These are phyloP conservation scores for Dovyalis caffra DNA, from an alignment of 345 rosid genomes.

Conservation along the genomic window DNA sequence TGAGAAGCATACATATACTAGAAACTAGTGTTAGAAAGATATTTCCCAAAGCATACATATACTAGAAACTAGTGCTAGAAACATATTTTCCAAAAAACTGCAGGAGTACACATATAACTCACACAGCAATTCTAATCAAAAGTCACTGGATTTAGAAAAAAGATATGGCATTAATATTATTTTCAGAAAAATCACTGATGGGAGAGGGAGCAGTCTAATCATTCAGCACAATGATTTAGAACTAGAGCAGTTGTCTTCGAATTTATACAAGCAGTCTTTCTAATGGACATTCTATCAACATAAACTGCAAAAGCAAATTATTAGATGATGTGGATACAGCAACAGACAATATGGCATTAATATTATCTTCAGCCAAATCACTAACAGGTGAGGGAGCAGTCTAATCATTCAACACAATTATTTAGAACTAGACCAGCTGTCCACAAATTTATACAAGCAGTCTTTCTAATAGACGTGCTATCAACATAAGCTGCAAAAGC, in stretches of 20 bases:
- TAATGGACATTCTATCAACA: not conserved
- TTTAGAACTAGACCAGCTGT: not conserved
- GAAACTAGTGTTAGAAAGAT: conserved; percentile 10
- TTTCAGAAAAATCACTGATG: not conserved
- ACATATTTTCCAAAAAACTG: conserved; percentile 1
- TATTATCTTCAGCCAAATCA: not conserved
- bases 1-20: not conserved
- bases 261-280: not conserved
- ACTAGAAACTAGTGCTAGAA: conserved; percentile 9
- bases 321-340: not conserved
- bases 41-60: conserved; percentile 1
- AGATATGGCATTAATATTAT: conserved; percentile 1
- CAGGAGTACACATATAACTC: not conserved
- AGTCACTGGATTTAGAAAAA: not conserved
- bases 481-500: not conserved
- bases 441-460: not conserved
- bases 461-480: not conserved
- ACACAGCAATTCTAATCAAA: conserved; percentile 5
- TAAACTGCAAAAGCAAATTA: not conserved
- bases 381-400: not conserved
- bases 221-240: not conserved
- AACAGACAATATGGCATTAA: not conserved
- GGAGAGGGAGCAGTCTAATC: not conserved
- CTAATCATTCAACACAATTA: not conserved
- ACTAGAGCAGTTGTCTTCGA: not conserved